These are phyloP conservation scores for Fusarium citri DNA, from an alignment of 2,329 filamentous ascomycete species.

Conservation along the genomic window DNA sequence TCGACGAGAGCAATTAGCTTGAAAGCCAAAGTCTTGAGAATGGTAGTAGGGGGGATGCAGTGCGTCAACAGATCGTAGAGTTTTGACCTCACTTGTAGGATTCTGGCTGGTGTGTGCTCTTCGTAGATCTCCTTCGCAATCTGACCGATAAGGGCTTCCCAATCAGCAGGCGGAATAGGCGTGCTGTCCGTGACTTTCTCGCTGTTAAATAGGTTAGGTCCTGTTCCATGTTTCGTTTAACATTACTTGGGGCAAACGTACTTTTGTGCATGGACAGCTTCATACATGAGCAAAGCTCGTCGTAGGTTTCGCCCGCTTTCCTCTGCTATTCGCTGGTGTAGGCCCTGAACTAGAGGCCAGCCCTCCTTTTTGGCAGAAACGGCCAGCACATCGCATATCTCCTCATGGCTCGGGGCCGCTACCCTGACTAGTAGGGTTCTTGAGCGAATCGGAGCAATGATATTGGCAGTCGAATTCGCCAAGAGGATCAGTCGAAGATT, in stretches of 20 bases:
- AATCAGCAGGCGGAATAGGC: conserved; percentile 92
- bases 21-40: conserved; percentile 94
- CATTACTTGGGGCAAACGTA: conserved; percentile 58
- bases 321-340: conserved; percentile 87
- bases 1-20: conserved; percentile 90
- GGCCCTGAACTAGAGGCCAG: conserved; percentile 78
- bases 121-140: conserved; percentile 94
- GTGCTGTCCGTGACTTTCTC: conserved; percentile 91
- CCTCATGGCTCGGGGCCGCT: conserved; percentile 84
- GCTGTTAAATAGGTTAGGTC: conserved; percentile 62
- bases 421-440: conserved; percentile 92
- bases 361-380: conserved; percentile 80
- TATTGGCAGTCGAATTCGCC: conserved; percentile 96
- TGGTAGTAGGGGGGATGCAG: conserved; percentile 94
- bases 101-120: conserved; percentile 89
- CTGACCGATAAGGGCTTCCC: conserved; percentile 90
- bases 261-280: conserved; percentile 97
- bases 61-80: conserved; percentile 98
- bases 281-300: conserved; percentile 93
- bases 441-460: conserved; percentile 97
- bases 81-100: conserved; percentile 88
- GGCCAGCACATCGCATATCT: conserved; percentile 84
- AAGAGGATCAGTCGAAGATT: conserved; percentile 92
- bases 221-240: background rate
- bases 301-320: conserved; percentile 93